These are phyloP conservation scores for Acacia concinna DNA, from an alignment of 331 rosid species.

Conservation along the genomic window DNA sequence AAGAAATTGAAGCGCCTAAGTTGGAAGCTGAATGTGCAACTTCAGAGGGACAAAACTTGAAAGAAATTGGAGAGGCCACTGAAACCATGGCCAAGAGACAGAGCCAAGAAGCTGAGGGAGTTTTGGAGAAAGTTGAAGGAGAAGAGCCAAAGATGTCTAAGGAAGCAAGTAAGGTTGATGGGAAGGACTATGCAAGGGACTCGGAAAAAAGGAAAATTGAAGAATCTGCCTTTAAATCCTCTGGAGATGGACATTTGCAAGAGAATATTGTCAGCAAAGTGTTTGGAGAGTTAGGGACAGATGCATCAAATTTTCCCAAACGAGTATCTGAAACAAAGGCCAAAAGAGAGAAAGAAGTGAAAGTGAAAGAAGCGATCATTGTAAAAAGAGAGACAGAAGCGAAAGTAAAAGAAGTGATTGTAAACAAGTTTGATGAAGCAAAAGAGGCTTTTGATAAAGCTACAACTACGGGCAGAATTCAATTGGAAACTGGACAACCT, in stretches of 20 bases:
- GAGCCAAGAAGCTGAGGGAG: not conserved
- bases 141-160: not conserved
- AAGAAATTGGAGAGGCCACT: constrained; percentile 2
- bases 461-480: not conserved
- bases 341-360: not conserved
- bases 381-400: not conserved
- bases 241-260: not conserved
- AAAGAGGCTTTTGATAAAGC: constrained; percentile 21
- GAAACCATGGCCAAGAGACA: not conserved
- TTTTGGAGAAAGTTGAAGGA: not conserved
- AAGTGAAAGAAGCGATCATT: not conserved
- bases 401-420: not conserved
- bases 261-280: not conserved
- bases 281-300: constrained; percentile 7
- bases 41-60: not conserved
- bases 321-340: not conserved
- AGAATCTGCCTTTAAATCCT: not conserved
- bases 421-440: not conserved
- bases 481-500: constrained; percentile 24
- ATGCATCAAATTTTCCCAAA: constrained; percentile 11
- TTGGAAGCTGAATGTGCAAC: not conserved
- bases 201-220: constrained; percentile 19
- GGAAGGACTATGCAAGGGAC: constrained; percentile 5
- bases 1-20: constrained; percentile 21
- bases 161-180: not conserved